Conservation (phyloP, 768 basidiomycete species). For the Tulasnella sp. region DNA sequence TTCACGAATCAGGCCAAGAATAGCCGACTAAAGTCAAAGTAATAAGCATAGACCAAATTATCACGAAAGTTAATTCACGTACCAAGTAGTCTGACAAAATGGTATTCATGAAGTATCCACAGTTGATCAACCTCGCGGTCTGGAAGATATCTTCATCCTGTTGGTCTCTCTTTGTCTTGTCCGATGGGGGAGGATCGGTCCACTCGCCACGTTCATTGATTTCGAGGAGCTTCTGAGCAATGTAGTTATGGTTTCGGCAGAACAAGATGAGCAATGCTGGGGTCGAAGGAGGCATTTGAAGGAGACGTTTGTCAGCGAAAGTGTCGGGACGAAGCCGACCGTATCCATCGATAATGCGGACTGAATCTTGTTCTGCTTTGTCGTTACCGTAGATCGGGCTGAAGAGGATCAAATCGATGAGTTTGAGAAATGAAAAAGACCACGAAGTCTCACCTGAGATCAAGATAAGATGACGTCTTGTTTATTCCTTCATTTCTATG, state of each 20-base stretch:
- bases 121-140: conserved; percentile 63
- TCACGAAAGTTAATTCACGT: neutral
- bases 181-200: conserved; percentile 32
- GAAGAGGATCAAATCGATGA: conserved; percentile 1
- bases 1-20: neutral
- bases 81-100: conserved; percentile 20
- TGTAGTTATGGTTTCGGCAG: conserved; percentile 64
- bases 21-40: conserved; percentile 5
- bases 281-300: conserved; percentile 66
- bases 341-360: conserved; percentile 32
- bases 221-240: conserved; percentile 60
- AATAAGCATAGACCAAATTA: too few relatives aligned
- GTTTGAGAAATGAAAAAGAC: neutral
- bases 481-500: neutral
- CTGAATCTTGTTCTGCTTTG: conserved; percentile 23
- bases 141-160: conserved; percentile 63
- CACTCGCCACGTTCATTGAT: conserved; percentile 67
- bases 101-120: conserved; percentile 25
- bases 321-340: conserved; percentile 56
- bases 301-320: conserved; percentile 66
- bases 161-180: conserved; percentile 21
- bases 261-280: conserved; percentile 71
- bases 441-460: conserved; percentile 11
- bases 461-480: conserved; percentile 18
- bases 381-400: conserved; percentile 34